Evolutionary conservation across 768 basidiomycete species (phyloP), one percentile per base, ranked within the genome.

Genomic region (Ephemerocybe angulata): DNA sequence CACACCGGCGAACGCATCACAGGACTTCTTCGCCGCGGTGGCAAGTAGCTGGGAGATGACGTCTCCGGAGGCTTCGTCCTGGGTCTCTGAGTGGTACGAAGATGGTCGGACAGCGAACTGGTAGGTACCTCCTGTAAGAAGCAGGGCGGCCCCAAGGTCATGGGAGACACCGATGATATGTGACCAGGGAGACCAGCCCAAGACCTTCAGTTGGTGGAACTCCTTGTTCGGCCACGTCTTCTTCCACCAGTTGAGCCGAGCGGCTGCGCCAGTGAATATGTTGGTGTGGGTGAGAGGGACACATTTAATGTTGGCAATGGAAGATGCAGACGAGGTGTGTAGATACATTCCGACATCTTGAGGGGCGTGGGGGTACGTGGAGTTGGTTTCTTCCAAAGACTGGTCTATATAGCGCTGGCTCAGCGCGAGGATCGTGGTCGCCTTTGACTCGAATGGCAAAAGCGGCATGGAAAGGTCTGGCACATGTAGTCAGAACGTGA

Each of bases 281-380:
- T 60, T 66, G 35, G 59, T 51, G 58, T 72, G 70, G 19, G 60
- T 66, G 2, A 70, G 48, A 1, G 71, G 69, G 17, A 70, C 71
- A 47, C 70, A 71, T 62, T 71, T 71, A 48, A 72, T 65, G 52
- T 70, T 72, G 31, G 58, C 41, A 15, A 64, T 57, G 3, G 68
- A 66, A 7, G 71, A 69, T 8, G 71, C 70, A 10, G 71, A 72
- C 3, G 71, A 72, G 5, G 70, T 72, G 49, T 70, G 68, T 13
- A 71, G 48, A 54, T 71, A 71, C 7, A 72, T 40, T 10, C 63
- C 65, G 43, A 62, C 60, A 38, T 65, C 65, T 13, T 58, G 54
- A 11, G 62, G 35, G 12, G 59, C 51, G 3, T 67, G 67, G 10
- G 48, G 25, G 25, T 46, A 46, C 17, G 11, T 61, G 65, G 52